Evolutionary conservation across 805 yeast genomes (phyloP).

Genomic region (Wickerhamiella hasegawae): DNA sequence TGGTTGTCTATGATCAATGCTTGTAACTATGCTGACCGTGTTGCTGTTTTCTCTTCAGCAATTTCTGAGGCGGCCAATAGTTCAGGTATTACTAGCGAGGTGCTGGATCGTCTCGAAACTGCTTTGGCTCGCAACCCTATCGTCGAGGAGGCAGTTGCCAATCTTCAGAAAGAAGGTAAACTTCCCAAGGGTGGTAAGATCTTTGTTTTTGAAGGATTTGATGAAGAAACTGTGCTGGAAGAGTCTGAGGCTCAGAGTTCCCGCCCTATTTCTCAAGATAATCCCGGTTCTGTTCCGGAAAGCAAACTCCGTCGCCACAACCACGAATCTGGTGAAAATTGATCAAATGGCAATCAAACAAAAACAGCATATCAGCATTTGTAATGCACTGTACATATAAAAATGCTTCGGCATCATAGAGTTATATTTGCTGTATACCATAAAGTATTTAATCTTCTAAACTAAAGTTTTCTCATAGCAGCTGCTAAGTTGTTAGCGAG

Average conservation of each 20-base stretch:
- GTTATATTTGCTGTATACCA: no score
- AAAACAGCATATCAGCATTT: no score
- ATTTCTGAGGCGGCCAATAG: not conserved
- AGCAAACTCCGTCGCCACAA: no score
- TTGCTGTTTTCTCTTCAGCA: slow-evolving; percentile 4
- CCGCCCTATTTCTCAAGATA: no score
- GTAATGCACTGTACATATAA: no score
- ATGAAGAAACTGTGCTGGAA: not conserved
- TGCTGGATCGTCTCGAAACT: not conserved
- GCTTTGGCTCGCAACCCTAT: not conserved
- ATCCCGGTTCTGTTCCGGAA: no score
- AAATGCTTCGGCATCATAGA: no score
- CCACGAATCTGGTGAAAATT: no score
- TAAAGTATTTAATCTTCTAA: no score
- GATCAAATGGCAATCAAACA: no score
- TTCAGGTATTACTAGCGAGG: not conserved
- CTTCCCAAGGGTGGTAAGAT: not conserved
- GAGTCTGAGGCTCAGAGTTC: no score
- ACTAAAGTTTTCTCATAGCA: slow-evolving; percentile 9
- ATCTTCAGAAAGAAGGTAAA: not conserved
- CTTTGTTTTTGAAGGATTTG: slow-evolving; percentile 3
- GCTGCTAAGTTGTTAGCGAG: slow-evolving; percentile 14
- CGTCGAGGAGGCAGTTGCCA: not conserved
- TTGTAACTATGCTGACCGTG: slow-evolving; percentile 11
- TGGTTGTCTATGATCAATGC: slow-evolving; percentile 14